These are phyloP conservation scores for Noccaea bulbosa DNA, from an alignment of 345 rosid species.

Conservation along the genomic window DNA sequence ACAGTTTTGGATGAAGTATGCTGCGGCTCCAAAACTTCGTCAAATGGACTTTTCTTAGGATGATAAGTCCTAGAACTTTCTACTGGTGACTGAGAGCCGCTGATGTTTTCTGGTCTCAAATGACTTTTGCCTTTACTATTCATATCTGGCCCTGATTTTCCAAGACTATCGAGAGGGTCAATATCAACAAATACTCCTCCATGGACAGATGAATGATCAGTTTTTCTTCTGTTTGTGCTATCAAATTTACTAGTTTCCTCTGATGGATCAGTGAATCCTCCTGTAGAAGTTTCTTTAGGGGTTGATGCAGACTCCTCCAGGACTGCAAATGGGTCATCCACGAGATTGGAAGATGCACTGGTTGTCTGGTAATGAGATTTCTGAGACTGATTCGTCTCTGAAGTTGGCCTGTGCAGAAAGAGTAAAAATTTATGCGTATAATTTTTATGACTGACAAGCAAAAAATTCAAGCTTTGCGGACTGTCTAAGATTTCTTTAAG, in stretches of 20 bases:
- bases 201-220: slow-evolving; percentile 47
- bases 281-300: slow-evolving; percentile 46
- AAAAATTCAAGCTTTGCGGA: not conserved
- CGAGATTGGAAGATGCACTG: slow-evolving; percentile 48
- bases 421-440: not conserved
- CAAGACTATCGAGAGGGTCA: no score
- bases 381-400: slow-evolving; percentile 48
- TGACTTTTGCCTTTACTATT: no score
- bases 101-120: no score
- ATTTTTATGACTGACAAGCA: not conserved
- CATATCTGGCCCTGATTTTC: no score
- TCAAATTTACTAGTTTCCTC: slow-evolving; percentile 52
- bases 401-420: slow-evolving; percentile 51
- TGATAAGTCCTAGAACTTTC: slow-evolving; percentile 38
- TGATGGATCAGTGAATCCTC: slow-evolving; percentile 51
- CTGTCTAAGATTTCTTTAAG: no score
- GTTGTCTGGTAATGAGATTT: slow-evolving; percentile 49
- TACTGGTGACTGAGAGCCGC: no score
- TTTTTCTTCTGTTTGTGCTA: slow-evolving; percentile 40
- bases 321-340: slow-evolving; percentile 68
- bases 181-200: slow-evolving; percentile 61
- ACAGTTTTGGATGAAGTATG: slow-evolving; percentile 36
- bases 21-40: slow-evolving; percentile 54
- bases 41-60: slow-evolving; percentile 50
- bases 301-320: slow-evolving; percentile 56